Base-by-base conservation (phyloP, 106 monocot species). In the Phalaenopsis equestris region DNA sequence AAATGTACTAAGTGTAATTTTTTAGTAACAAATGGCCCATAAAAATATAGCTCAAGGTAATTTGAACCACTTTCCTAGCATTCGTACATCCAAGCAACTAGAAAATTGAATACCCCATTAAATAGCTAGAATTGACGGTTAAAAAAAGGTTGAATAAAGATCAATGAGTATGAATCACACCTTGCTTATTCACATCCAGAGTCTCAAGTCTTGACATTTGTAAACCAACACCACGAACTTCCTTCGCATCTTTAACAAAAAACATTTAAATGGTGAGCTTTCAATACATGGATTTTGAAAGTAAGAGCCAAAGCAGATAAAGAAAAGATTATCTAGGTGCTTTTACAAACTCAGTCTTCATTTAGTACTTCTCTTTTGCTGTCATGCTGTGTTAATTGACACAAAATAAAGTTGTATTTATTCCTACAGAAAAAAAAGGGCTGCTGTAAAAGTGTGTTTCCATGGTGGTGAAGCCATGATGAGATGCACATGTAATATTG, bases 171-270 rank as follows among this genome's bases (percentile, higher is more conserved):
- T 38, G 24, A 15, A 77, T 21, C 6, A 16, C 68, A 95, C 90
- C 90, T 85, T 81, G 85, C 45, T 47, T 84, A 47, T 21, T 78
- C 23, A 76, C 78, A 9, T 85, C 89, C 24, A 78, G 72, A 85
- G 55, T 80, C 72, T 91, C 94, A 82, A 99, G 92, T 83, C 77
- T 92, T 80, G 98, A 85, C 79, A 99, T 82, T 77, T 93, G 94
- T 75, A 99, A 79, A 45, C 98, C 98, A 84, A 94, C 80, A 79
- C 98, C 98, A 78, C 98, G 92, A 75, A 99, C 91, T 79, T 99
- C 98, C 84, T 90, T 90, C 55, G 88, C 91, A 94, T 94, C 98
- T 94, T 76, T 36, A 87, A 61, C 10, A 80, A 56, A 30, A 82
- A 79, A 49, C 12, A 64, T 58, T 6, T 16, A 7, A 81, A 41